Evolutionary conservation across 1,139 yeast species (phyloP).

Genomic region (Sugiyamaella xylanicola): DNA sequence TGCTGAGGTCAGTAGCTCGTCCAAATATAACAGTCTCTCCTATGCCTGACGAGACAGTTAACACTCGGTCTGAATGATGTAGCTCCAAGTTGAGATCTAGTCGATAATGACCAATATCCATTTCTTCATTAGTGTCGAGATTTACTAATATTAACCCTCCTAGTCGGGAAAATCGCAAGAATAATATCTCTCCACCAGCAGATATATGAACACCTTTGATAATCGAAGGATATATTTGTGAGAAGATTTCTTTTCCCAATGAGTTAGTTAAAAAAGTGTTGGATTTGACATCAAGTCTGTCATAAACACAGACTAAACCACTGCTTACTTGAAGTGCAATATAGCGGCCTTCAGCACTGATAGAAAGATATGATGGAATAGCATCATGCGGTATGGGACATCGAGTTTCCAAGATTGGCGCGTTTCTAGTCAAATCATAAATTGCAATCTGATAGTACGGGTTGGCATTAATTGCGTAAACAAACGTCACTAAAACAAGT

Average conservation of each 20-base stretch:
- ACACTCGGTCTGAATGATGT: conserved; percentile 32
- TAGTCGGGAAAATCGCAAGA: conserved; percentile 36
- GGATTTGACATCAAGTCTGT: neutral
- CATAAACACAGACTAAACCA: conserved; percentile 16
- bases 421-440: conserved; percentile 10
- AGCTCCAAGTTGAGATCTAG: conserved; percentile 35
- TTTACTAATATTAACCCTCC: conserved; percentile 40
- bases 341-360: conserved; percentile 18
- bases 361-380: conserved; percentile 6
- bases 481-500: conserved; percentile 6
- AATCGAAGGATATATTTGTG: conserved; percentile 38
- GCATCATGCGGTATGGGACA: conserved; percentile 12
- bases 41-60: conserved; percentile 33
- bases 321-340: conserved; percentile 11
- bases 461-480: neutral
- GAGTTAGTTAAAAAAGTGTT: neutral
- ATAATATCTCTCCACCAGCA: conserved; percentile 35
- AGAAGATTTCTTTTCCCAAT: conserved; percentile 25
- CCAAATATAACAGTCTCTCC: conserved; percentile 38
- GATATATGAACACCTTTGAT: conserved; percentile 37
- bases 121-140: conserved; percentile 33
- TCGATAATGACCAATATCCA: conserved; percentile 41
- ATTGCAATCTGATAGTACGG: neutral
- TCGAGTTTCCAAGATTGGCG: conserved; percentile 10
- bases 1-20: conserved; percentile 23